Evolutionary conservation across 345 rosid genomes (phyloP), one percentile per base, ranked within the genome.

Genomic region (Gossypium mustelinum): DNA sequence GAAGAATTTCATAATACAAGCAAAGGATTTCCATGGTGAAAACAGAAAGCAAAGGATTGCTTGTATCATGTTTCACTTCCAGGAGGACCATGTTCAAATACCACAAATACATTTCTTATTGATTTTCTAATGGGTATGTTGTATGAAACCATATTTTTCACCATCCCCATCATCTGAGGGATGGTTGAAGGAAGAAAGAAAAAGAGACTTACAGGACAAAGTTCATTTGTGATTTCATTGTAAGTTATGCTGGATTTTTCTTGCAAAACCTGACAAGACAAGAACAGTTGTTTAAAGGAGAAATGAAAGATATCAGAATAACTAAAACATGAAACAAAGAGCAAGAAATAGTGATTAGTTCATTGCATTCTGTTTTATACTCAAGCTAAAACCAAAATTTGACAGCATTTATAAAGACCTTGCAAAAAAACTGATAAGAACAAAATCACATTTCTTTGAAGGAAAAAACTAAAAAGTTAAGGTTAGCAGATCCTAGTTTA

Each of bases 191-290:
- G 3, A 13, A 59, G 4, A 34, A 76, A 34, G 65, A 27, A 77
- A 44, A 68, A 80, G 81, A 79, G 75, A 82, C 79, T 87, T 88
- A 95, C 99, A 68, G 94, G 92, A 79, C 96, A 95, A 48, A 95
- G 86, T 76, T 93, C 93, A 82, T 79, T 93, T 47, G 92, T 87
- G 79, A 95, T 88, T 70, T 93, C 92, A 75, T 91, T 90, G 34
- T 91, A 93, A 11, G 93, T 81, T 70, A 95, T 87, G 80, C 86
- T 83, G 66, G 91, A 84, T 82, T 95, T 95, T 25, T 81, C 83
- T 54, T 86, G 85, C 78, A 87, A 80, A 77, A 92, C 91, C 99
- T 95, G 89, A 71, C 78, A 80, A 74, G 60, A 73, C 25, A 57
- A 58, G 13, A 25, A 2, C 55, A 44, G 45, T 64, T 43, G 51